phyloP scores from a whole-genome alignment of 2,329 filamentous ascomycete genomes.

The Bisporella sp. region DNA sequence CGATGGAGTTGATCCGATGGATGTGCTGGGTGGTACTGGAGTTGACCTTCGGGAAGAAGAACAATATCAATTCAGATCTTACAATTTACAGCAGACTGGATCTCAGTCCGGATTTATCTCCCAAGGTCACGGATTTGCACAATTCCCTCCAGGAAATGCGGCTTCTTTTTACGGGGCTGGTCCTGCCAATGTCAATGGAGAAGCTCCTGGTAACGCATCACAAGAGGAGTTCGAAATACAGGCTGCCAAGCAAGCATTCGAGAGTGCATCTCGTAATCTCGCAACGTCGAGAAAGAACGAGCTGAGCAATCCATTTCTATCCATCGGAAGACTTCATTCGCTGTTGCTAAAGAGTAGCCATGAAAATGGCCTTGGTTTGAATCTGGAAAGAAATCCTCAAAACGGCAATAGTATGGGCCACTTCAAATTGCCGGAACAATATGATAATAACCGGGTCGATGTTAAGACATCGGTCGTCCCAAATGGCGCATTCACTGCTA shows the following conservation, averaged over 20 bases:
- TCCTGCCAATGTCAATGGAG: conserved; percentile 54
- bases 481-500: conserved; percentile 56
- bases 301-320: conserved; percentile 46
- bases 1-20: conserved; percentile 69
- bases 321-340: conserved; percentile 17
- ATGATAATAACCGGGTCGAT: conserved; percentile 32
- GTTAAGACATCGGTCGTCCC: conserved; percentile 51
- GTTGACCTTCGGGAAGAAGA: conserved; percentile 86
- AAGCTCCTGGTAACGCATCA: conserved; percentile 35
- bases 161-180: conserved; percentile 58
- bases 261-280: conserved; percentile 48
- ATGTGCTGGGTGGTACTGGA: conserved; percentile 76
- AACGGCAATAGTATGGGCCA: conserved; percentile 28
- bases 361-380: conserved; percentile 50
- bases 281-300: conserved; percentile 52
- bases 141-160: conserved; percentile 48
- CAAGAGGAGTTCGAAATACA: conserved; percentile 62
- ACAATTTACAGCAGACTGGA: conserved; percentile 37
- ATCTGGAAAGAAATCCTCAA: conserved; percentile 48
- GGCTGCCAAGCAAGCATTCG: conserved; percentile 58
- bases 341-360: conserved; percentile 49
- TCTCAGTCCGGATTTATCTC: conserved; percentile 34
- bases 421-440: conserved; percentile 24
- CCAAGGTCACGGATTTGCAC: conserved; percentile 40
- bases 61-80: conserved; percentile 66